Evolutionary conservation across 345 rosid genomes (phyloP).

Genomic region (Eutrema heterophyllum): DNA sequence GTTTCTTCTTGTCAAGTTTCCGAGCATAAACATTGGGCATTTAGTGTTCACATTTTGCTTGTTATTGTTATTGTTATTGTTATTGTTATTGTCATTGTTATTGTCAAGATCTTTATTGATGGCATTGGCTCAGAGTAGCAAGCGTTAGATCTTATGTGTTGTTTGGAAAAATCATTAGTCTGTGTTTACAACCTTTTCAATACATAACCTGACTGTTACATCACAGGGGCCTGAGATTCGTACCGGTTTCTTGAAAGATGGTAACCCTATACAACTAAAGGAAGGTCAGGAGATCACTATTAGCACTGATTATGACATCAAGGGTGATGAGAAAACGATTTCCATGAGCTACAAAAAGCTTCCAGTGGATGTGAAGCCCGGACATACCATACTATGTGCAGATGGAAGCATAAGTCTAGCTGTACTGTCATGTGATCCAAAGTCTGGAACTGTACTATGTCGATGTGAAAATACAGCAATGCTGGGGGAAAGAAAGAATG

Average conservation of each 20-base stretch:
- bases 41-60: background rate
- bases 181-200: background rate
- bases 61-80: background rate
- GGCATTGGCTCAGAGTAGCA: background rate
- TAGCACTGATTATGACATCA: conserved; percentile 9
- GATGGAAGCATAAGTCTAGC: conserved; percentile 19
- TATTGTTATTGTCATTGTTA: background rate
- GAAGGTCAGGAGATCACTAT: conserved; percentile 19
- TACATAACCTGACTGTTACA: no score
- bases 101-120: background rate
- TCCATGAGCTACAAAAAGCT: conserved; percentile 24
- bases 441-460: background rate
- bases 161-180: background rate
- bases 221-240: conserved; percentile 19
- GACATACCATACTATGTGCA: conserved; percentile 11
- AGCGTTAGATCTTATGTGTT: background rate
- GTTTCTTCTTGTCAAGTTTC: background rate
- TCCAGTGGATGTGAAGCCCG: conserved; percentile 14
- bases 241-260: conserved; percentile 24
- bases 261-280: conserved; percentile 11
- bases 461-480: conserved; percentile 17
- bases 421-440: background rate
- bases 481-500: conserved; percentile 20
- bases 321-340: conserved; percentile 13
- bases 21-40: background rate